Percentiles rank a stretch among this genome's conserved stretches.
Conservation (phyloP, 305 asterid species). For the Fraxinus xanthoxyloides region DNA sequence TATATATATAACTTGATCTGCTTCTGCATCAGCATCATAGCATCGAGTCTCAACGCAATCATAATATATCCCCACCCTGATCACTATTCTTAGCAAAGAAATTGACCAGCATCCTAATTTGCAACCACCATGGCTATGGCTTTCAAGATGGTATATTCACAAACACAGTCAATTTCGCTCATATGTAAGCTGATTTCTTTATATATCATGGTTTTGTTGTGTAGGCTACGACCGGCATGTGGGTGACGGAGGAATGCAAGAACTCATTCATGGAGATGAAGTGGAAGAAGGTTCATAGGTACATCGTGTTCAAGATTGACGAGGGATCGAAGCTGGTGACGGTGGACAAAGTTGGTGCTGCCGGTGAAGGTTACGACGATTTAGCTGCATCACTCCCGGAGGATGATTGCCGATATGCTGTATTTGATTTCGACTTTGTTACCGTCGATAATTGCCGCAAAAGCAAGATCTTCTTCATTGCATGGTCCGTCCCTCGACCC, state of each 20-base stretch:
- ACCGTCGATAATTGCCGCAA: conserved; percentile 81
- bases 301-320: conserved; percentile 83
- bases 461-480: conserved; percentile 97
- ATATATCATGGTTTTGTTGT: not conserved
- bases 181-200: not conserved
- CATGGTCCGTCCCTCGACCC: conserved; percentile 48
- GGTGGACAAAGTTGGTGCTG: conserved; percentile 84
- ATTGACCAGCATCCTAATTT: conserved; percentile 22
- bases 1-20: conserved; percentile 47
- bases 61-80: not conserved
- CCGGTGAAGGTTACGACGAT: conserved; percentile 74
- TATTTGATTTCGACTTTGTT: conserved; percentile 81
- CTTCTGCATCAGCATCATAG: conserved; percentile 20
- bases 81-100: conserved; percentile 21
- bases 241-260: conserved; percentile 88
- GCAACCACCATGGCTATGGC: conserved; percentile 72
- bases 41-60: not conserved
- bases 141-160: conserved; percentile 65
- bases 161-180: not conserved
- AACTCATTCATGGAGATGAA: conserved; percentile 92
- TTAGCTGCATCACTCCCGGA: conserved; percentile 69
- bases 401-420: conserved; percentile 89
- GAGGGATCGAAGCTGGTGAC: conserved; percentile 57
- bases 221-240: conserved; percentile 78
- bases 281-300: conserved; percentile 82